Conservation (phyloP, 768 basidiomycete genomes). For the Hemileccinum rubropunctum region DNA sequence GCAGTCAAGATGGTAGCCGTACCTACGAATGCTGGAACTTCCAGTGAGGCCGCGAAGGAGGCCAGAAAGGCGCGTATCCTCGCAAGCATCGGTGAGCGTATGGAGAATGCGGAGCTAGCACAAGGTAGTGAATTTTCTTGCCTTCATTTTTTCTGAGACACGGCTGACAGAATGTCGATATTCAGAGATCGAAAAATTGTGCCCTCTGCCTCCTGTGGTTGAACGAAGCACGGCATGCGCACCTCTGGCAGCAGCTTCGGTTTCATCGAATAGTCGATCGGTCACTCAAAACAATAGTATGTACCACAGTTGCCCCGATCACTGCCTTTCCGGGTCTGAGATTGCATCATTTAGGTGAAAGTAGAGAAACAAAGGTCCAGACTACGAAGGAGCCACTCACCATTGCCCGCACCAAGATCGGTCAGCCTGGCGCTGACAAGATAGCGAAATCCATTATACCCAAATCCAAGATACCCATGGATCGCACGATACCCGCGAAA, state of each 20-base stretch:
- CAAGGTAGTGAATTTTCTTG: conserved; percentile 4
- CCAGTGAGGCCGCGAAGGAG: conserved; percentile 7
- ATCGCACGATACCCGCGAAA: neutral
- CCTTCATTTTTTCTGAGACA: neutral
- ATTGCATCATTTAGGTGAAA: neutral
- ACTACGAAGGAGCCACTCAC: neutral
- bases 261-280: neutral
- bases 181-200: conserved; percentile 1
- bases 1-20: conserved; percentile 2
- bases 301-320: neutral
- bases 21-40: neutral
- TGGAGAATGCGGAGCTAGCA: neutral
- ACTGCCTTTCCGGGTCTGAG: neutral
- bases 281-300: conserved; percentile 5
- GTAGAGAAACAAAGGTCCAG: neutral
- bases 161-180: neutral
- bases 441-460: conserved; percentile 6
- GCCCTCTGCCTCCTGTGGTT: neutral
- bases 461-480: conserved; percentile 4
- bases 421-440: conserved; percentile 9
- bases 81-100: neutral
- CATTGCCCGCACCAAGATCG: neutral
- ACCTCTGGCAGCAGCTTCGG: neutral
- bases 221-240: too few relatives aligned
- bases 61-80: neutral